Evolutionary conservation across 768 basidiomycete species (phyloP), one percentile per base, ranked within the genome.

Genomic region (Lenzites betulinus): DNA sequence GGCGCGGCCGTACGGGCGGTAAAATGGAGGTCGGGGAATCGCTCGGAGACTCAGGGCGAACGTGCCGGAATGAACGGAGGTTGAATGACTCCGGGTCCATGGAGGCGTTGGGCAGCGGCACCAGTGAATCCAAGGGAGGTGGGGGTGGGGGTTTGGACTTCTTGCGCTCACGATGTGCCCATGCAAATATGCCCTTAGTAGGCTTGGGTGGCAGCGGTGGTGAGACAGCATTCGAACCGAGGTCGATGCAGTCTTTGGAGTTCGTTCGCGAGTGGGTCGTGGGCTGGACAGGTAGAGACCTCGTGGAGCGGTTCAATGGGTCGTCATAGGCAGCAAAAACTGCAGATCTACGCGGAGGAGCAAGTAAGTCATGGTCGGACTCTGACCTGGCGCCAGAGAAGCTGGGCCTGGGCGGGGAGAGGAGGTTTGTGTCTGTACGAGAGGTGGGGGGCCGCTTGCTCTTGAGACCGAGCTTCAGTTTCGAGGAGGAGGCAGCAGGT

Each of bases 11-110:
- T 47, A 42, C 62, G 58, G 36, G 67, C 58, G 26, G 63, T 58
- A 50, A 60, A 18, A 71, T 63, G 36, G 77, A 64, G 16, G 75
- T 73, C 22, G 70, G 60, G 52, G 70, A 70, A 25, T 52, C 54
- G 11, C 71, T 60, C 35, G 81, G 76, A 20, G 79, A 77, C 28
- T 78, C 76, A 23, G 82, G 73, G 35, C 81, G 76, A 55, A 92
- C 75, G 67, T 91, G 90, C 30, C 88, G 80, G 74, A 92, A 91
- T 1, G 90, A 80, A 65, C 82, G 86, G 64, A 92, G 81, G 73
- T 87, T 89, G 75, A 92, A 91, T 0, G 88, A 88, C 3, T 70
- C 70, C 15, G 48, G 52, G 50, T 64, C 63, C 35, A 38, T 54
- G 23, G 53, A 60, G 54, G 26, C 28, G 71, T 43, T n/a, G 65